These are phyloP conservation scores for Lipomyces lipofer DNA, from an alignment of 805 yeast species.

Conservation along the genomic window DNA sequence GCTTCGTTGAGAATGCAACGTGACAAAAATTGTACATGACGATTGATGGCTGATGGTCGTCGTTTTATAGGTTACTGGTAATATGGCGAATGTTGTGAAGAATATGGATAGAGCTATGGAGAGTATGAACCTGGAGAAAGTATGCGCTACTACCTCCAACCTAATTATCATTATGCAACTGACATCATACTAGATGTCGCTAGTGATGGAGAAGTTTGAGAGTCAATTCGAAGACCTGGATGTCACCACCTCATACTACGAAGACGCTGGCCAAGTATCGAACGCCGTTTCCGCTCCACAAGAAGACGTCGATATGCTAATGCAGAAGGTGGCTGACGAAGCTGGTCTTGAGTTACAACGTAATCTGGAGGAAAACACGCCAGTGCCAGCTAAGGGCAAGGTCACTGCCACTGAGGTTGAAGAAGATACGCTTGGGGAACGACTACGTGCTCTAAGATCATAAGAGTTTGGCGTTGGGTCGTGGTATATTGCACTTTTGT, in stretches of 20 bases:
- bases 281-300: constrained; percentile 90
- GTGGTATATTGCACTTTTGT: too few relatives aligned
- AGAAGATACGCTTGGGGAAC: constrained; percentile 84
- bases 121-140: constrained; percentile 87
- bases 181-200: constrained; percentile 68
- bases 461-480: too few relatives aligned
- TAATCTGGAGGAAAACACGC: constrained; percentile 55
- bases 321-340: constrained; percentile 94
- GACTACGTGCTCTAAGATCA: constrained; percentile 77
- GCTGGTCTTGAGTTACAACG: constrained; percentile 94
- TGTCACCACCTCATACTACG: constrained; percentile 90
- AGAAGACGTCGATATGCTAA: constrained; percentile 86
- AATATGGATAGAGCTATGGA: constrained; percentile 97
- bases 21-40: background rate
- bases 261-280: constrained; percentile 81
- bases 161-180: too few relatives aligned
- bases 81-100: constrained; percentile 87
- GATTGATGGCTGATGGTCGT: too few relatives aligned
- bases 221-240: constrained; percentile 94
- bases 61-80: constrained; percentile 69
- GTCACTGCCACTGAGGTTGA: constrained; percentile 53
- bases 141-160: too few relatives aligned
- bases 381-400: constrained; percentile 59
- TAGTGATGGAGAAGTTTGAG: constrained; percentile 97
- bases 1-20: background rate